Conservation (phyloP, 2,329 filamentous ascomycete species). For the Pyrenophora graminea region DNA sequence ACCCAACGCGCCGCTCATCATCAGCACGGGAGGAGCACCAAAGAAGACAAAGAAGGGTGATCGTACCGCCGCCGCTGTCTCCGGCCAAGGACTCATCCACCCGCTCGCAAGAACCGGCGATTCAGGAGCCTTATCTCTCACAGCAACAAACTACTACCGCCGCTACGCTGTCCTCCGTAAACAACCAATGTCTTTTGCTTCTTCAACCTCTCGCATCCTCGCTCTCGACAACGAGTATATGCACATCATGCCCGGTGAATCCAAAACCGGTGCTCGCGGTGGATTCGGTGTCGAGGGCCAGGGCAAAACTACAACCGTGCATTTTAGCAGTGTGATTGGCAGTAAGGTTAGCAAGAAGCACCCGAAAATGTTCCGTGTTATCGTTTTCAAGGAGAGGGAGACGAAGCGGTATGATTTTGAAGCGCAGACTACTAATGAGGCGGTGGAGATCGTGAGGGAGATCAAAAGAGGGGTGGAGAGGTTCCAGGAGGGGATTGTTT, state of each 20-base stretch:
- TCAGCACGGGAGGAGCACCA: constrained; percentile 56
- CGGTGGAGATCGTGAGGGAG: constrained; percentile 76
- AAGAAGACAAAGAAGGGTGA: constrained; percentile 60
- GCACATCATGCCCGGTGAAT: constrained; percentile 72
- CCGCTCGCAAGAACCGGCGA: constrained; percentile 67
- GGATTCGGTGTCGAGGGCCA: constrained; percentile 43
- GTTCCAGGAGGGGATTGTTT: constrained; percentile 58
- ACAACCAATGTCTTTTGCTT: constrained; percentile 79
- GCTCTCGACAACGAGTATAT: constrained; percentile 86
- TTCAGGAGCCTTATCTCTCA: constrained; percentile 42
- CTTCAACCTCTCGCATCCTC: constrained; percentile 73
- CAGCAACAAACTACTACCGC: constrained; percentile 59
- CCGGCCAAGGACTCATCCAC: constrained; percentile 58
- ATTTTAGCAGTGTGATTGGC: constrained; percentile 80
- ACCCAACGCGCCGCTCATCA: constrained; percentile 67
- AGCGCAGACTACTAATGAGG: constrained; percentile 71
- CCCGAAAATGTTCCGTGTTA: constrained; percentile 77
- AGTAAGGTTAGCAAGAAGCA: constrained; percentile 81
- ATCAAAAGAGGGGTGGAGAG: constrained; percentile 76
- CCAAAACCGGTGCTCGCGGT: constrained; percentile 55
- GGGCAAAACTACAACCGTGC: constrained; percentile 76
- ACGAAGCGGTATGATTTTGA: constrained; percentile 86
- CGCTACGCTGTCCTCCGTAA: constrained; percentile 81
- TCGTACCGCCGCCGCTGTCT: constrained; percentile 52
- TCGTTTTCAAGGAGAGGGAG: constrained; percentile 76